Evolutionary conservation across 495 filamentous ascomycete species (phyloP), one percentile per base, ranked within the genome.

Genomic region (Aspergillus hancockii): DNA sequence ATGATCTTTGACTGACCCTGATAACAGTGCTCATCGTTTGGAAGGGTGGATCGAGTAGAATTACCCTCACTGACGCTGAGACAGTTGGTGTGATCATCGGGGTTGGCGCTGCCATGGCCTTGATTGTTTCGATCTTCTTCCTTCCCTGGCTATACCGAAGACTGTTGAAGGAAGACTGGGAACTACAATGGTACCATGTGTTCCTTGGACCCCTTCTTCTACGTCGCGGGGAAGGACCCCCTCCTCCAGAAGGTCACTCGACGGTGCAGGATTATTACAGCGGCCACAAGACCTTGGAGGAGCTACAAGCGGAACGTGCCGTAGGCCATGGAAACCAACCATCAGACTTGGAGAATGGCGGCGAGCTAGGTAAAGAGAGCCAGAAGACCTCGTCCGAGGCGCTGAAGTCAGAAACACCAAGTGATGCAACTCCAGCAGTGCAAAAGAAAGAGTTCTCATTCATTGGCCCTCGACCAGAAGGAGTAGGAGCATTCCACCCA

Each of bases 281-380:
- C 22, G 62, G 62, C 55, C 62, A 64, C 55, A 64, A 64, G 52
- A 64, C 62, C 5, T 19, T 64, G 45, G 62, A 58, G 4, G 50
- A 64, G 32, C 52, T 64, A 1, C 52, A 61, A 34, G 62, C 58
- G 3, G 51, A 55, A 22, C 62, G 62, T 18, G 30, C 47, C 12
- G 51, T 22, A 8, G 49, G 38, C 18, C 30, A 28, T 1, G 19
- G 16, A 19, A 6, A 22, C 8, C 41, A 14, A 23, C 18, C 43
- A 3, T 22, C 43, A 0, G 59, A 61, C 47, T 46, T 46, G 6
- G 62, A 61, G n/a, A 52, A 47, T 16, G 58, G 50, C 4, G 31
- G 25, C 25, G 52, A 61, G 21, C 23, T 49, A 4, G n/a, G 2
- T 25, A 57, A 57, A 30, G 31, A 47, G 12, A 38, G 43, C 40